Evolutionary conservation across 192 early-diverging fungal genomes (phyloP), one percentile per base, ranked within the genome.

Genomic region (Linnemannia hyalina): DNA sequence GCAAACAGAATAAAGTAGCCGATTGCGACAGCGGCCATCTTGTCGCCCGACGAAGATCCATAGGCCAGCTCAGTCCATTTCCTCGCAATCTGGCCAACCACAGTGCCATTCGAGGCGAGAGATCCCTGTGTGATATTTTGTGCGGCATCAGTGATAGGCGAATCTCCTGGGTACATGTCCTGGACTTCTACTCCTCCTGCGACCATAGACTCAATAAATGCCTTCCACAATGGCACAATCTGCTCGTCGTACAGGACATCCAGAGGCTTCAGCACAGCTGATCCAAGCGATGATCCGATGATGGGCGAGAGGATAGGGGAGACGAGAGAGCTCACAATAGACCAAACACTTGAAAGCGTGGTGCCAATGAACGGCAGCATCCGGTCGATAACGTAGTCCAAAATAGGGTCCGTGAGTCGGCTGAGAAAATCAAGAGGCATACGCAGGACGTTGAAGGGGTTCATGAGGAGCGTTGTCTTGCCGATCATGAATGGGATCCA

Each of bases 401-500:
- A 16, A 54, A 85, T 54, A 32, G 78, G 83, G 18, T 85, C 78
- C 36, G 75, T 80, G 32, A 85, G 75, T 18, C 83, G 70, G 44
- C 78, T 80, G 74, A 85, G 78, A 4, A 85, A 0, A 13, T n/a
- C 63, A 26, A 52, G 63, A 1, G 83, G 78, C 20, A 80, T 35
- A 4, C 75, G 75, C 29, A 85, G 52, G 36, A 80, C 38, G 40
- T 80, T 80, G 47, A 80, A 18, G 0, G 78, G 83, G 49, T 72
- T 80, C 78, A 85, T 85, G 46, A 92, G 69, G 15, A 93, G 77
- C 44, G 88, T 78, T 22, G 89, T 70, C 72, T 93, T 90, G 38
- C 96, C 95, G 68, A 93, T 80, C 68, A 93, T 91, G 74, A 92
- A 96, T 4, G 98, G 98, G 6, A 95, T 82, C 96, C 96, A 97